These are phyloP conservation scores for Colletotrichum zoysiae DNA, from an alignment of 2,329 filamentous ascomycete species.

Conservation along the genomic window DNA sequence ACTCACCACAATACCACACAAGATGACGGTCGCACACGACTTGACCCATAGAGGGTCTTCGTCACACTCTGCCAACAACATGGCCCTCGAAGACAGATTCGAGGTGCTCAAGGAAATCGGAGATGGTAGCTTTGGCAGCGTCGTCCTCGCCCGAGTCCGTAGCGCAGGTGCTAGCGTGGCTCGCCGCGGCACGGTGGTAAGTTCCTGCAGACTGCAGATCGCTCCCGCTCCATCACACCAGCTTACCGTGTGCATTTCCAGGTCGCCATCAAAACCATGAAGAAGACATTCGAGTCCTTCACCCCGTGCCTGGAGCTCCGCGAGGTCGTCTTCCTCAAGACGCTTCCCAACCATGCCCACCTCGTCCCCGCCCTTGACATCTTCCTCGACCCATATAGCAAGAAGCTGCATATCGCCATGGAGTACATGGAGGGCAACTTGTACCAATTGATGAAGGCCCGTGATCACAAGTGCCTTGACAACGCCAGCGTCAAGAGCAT, in stretches of 20 bases:
- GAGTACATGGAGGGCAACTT: constrained; percentile 99
- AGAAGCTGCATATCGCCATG: constrained; percentile 98
- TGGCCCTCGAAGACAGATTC: constrained; percentile 91
- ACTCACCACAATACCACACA: constrained; percentile 47
- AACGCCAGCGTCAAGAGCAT: constrained; percentile 96
- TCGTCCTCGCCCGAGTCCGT: constrained; percentile 90
- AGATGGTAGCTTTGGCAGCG: constrained; percentile 98
- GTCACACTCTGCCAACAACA: constrained; percentile 61
- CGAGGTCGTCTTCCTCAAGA: constrained; percentile 96
- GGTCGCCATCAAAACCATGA: constrained; percentile 99
- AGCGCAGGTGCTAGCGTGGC: constrained; percentile 90
- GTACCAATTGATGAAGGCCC: constrained; percentile 98
- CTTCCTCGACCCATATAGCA: constrained; percentile 94
- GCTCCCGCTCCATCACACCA: constrained; percentile 11
- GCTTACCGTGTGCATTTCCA: constrained; percentile 53
- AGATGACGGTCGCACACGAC: constrained; percentile 84
- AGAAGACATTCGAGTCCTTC: constrained; percentile 98
- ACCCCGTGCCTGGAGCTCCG: constrained; percentile 90
- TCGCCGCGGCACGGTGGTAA: constrained; percentile 91
- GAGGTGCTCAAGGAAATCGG: constrained; percentile 98
- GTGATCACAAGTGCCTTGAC: constrained; percentile 94
- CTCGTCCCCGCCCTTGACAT: constrained; percentile 98
- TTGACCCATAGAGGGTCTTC: constrained; percentile 76
- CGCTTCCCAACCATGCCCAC: constrained; percentile 87
- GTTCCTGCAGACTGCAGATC: constrained; percentile 50